Percentiles rank a stretch among this genome's conserved stretches.
phyloP scores from a whole-genome alignment of 169 alveolate species.

The Neospora caninum region DNA sequence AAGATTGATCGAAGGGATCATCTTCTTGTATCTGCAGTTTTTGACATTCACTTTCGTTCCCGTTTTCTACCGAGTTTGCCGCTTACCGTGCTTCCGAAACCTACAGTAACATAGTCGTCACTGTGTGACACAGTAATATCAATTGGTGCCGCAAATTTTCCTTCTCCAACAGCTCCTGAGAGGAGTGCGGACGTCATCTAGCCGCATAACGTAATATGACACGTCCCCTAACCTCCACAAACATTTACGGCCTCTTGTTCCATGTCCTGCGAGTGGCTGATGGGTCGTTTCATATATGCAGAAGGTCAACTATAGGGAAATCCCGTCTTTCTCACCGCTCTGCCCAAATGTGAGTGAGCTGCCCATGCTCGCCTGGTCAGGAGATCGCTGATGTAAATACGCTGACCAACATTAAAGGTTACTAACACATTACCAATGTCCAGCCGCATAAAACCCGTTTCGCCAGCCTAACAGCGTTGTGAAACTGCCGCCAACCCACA shows the following conservation, averaged over 20 bases:
- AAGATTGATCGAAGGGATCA: slow-evolving; percentile 74
- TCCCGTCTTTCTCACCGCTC: background rate
- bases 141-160: slow-evolving; percentile 72
- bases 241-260: slow-evolving; percentile 72
- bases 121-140: slow-evolving; percentile 69
- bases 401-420: too few relatives aligned
- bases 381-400: background rate
- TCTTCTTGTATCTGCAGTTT: slow-evolving; percentile 58
- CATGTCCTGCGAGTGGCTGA: slow-evolving; percentile 70
- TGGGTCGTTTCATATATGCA: background rate
- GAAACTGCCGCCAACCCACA: background rate
- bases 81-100: slow-evolving; percentile 62
- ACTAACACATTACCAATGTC: slow-evolving; percentile 30
- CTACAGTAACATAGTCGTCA: slow-evolving; percentile 50
- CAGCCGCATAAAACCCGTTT: slow-evolving; percentile 70
- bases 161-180: slow-evolving; percentile 71
- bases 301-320: background rate
- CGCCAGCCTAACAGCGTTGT: slow-evolving; percentile 71
- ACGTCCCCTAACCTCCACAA: slow-evolving; percentile 65
- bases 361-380: slow-evolving; percentile 16
- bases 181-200: background rate
- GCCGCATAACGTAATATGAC: background rate
- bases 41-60: background rate
- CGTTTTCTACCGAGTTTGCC: background rate
- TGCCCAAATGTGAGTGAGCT: slow-evolving; percentile 23